Percentiles rank a stretch among this genome's conserved stretches.
phyloP scores from a whole-genome alignment of 2,329 filamentous ascomycete species.

The Aspergillus carbonarius region DNA sequence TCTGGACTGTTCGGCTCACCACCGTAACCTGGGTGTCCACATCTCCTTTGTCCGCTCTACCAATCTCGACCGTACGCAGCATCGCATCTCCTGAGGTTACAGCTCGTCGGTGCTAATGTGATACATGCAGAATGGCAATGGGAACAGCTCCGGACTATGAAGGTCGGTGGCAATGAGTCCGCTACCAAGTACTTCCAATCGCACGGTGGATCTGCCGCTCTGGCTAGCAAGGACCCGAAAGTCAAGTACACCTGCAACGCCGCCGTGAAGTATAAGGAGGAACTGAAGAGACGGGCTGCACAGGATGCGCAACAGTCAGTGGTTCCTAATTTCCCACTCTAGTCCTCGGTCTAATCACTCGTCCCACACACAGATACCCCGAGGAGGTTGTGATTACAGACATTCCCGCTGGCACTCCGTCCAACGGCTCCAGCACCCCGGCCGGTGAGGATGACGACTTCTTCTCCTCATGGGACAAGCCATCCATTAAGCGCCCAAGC shows the following conservation, averaged over 20 bases:
- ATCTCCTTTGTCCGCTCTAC: slow-evolving; percentile 99
- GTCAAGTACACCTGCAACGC: slow-evolving; percentile 93
- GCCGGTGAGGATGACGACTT: slow-evolving; percentile 82
- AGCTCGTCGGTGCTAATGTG: slow-evolving; percentile 21
- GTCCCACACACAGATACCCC: slow-evolving; percentile 62
- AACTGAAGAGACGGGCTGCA: slow-evolving; percentile 81
- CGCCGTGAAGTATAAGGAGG: slow-evolving; percentile 98
- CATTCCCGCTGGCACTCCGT: slow-evolving; percentile 56
- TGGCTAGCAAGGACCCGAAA: slow-evolving; percentile 95
- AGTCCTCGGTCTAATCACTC: slow-evolving; percentile 8
- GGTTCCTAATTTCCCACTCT: neutral
- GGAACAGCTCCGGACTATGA: slow-evolving; percentile 96
- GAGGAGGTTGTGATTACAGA: slow-evolving; percentile 84
- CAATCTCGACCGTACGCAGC: slow-evolving; percentile 87
- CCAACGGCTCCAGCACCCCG: slow-evolving; percentile 71
- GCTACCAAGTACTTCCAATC: slow-evolving; percentile 98
- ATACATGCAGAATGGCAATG: slow-evolving; percentile 81
- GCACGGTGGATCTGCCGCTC: slow-evolving; percentile 87
- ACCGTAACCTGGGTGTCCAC: slow-evolving; percentile 96
- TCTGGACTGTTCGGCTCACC: slow-evolving; percentile 94
- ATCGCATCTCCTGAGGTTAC: slow-evolving; percentile 2
- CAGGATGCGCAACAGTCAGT: slow-evolving; percentile 81
- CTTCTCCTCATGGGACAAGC: slow-evolving; percentile 99
- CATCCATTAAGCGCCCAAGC: slow-evolving; percentile 91
- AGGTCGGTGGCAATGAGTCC: slow-evolving; percentile 96